Evolutionary conservation across 139 green algal genomes (phyloP).

Genomic region (Chlorella sorokiniana): DNA sequence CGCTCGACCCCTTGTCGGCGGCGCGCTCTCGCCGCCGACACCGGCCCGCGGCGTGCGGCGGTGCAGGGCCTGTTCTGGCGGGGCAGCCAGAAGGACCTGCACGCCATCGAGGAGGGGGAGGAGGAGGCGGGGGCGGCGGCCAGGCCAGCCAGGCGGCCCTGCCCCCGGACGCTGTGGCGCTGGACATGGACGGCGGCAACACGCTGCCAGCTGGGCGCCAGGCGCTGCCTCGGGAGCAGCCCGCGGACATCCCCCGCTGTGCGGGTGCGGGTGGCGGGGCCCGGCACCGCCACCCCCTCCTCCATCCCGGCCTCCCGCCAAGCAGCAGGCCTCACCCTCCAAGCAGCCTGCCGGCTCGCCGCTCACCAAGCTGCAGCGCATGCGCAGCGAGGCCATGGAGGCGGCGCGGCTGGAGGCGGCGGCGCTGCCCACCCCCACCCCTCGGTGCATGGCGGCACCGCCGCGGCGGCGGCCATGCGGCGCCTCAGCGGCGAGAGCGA

Average conservation of each 20-base stretch:
- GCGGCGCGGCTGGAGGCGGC: neutral
- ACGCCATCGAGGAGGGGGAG: slow-evolving; percentile 12
- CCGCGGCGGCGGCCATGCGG: neutral
- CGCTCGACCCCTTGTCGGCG: no score
- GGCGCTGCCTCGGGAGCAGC: neutral
- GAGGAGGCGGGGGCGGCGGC: neutral
- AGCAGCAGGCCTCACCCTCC: neutral
- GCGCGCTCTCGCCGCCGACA: neutral
- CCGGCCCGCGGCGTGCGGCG: neutral
- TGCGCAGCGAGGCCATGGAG: slow-evolving; percentile 17
- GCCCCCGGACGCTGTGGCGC: neutral
- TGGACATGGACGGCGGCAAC: neutral
- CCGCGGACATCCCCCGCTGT: neutral
- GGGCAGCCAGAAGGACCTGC: neutral
- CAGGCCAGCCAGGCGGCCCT: neutral
- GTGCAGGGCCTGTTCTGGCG: slow-evolving; percentile 23
- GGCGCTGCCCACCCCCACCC: no score
- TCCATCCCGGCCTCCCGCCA: neutral
- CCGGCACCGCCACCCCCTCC: no score
- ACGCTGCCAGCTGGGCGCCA: neutral
- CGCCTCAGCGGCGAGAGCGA: neutral
- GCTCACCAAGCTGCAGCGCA: slow-evolving; percentile 16
- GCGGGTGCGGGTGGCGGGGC: no score
- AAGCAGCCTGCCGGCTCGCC: neutral
- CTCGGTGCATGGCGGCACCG: no score